phyloP scores from a whole-genome alignment of 495 filamentous ascomycete genomes.

The Penicillium taxi region DNA sequence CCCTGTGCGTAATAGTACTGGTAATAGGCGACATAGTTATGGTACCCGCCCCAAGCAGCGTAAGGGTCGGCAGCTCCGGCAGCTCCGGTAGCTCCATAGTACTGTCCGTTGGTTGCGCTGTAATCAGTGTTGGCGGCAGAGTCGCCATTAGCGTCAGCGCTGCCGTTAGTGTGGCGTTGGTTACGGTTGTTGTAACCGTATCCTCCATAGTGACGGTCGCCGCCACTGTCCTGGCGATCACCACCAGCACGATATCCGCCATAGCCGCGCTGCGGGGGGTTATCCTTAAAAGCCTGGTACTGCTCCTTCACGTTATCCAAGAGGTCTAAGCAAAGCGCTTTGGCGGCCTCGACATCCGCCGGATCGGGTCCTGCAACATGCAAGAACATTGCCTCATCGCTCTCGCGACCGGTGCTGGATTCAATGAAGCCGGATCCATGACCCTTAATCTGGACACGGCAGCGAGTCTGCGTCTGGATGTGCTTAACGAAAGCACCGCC shows the following conservation, averaged over 20 bases:
- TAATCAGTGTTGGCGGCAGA: conserved; percentile 49
- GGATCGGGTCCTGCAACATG: conserved; percentile 90
- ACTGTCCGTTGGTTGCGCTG: conserved; percentile 77
- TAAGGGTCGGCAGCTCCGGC: conserved; percentile 69
- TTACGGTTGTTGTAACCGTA: conserved; percentile 33
- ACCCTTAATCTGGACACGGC: conserved; percentile 95
- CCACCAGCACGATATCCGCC: conserved; percentile 42
- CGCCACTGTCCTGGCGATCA: conserved; percentile 18
- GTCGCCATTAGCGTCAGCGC: conserved; percentile 23
- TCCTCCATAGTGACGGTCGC: conserved; percentile 27
- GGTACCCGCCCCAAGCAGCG: conserved; percentile 84
- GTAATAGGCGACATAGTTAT: conserved; percentile 58
- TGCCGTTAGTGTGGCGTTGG: conserved; percentile 17
- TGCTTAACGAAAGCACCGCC: conserved; percentile 93
- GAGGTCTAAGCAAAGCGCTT: conserved; percentile 80
- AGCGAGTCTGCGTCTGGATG: conserved; percentile 88
- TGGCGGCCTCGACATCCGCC: conserved; percentile 75
- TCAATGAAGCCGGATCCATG: conserved; percentile 95
- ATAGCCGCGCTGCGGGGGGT: conserved; percentile 62
- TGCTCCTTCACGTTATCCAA: conserved; percentile 73
- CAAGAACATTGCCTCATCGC: conserved; percentile 90
- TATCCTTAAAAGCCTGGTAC: conserved; percentile 83
- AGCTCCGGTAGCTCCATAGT: conserved; percentile 53
- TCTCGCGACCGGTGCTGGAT: conserved; percentile 70
- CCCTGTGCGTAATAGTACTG: conserved; percentile 75